A percentile compares a stretch with the other conserved stretches of the same genome.
phyloP scores from a whole-genome alignment of 352 stramenopile species.

The Phytophthora chlamydospora region DNA sequence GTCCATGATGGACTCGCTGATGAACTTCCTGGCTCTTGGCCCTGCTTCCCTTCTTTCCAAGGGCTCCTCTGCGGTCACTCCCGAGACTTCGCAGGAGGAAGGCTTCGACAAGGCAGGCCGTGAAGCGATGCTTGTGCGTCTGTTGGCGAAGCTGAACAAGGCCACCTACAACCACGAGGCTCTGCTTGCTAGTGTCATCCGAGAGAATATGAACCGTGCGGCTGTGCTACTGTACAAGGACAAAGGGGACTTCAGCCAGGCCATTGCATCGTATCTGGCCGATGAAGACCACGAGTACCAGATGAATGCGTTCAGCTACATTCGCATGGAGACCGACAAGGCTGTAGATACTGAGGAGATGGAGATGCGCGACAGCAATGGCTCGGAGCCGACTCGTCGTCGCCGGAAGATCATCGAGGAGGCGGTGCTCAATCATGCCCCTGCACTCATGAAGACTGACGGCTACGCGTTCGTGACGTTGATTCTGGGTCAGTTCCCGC shows the following conservation, averaged over 20 bases:
- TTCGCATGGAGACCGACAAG: slow-evolving; percentile 67
- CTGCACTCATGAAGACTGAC: slow-evolving; percentile 90
- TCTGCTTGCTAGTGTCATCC: slow-evolving; percentile 71
- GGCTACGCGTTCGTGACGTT: slow-evolving; percentile 87
- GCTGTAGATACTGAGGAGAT: slow-evolving; percentile 47
- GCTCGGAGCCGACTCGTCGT: slow-evolving; percentile 35
- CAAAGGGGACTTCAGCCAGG: slow-evolving; percentile 69
- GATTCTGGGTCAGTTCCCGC: slow-evolving; percentile 87
- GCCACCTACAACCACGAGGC: slow-evolving; percentile 81
- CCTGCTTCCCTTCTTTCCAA: slow-evolving; percentile 67
- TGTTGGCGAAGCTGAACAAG: slow-evolving; percentile 86
- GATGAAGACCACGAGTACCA: slow-evolving; percentile 84
- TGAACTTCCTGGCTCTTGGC: slow-evolving; percentile 87
- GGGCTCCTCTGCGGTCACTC: slow-evolving; percentile 42
- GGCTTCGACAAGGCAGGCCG: slow-evolving; percentile 84
- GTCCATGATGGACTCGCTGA: slow-evolving; percentile 89
- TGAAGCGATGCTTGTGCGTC: slow-evolving; percentile 83
- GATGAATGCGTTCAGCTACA: slow-evolving; percentile 88
- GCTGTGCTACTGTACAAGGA: slow-evolving; percentile 87
- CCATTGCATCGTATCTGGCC: slow-evolving; percentile 81
- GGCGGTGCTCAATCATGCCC: slow-evolving; percentile 73
- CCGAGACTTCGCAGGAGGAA: slow-evolving; percentile 73
- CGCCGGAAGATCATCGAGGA: slow-evolving; percentile 79
- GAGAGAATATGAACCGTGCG: slow-evolving; percentile 84
- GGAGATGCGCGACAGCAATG: slow-evolving; percentile 47